Evolutionary conservation across 768 basidiomycete species (phyloP), one percentile per base, ranked within the genome.

Genomic region (Serendipita sp.): DNA sequence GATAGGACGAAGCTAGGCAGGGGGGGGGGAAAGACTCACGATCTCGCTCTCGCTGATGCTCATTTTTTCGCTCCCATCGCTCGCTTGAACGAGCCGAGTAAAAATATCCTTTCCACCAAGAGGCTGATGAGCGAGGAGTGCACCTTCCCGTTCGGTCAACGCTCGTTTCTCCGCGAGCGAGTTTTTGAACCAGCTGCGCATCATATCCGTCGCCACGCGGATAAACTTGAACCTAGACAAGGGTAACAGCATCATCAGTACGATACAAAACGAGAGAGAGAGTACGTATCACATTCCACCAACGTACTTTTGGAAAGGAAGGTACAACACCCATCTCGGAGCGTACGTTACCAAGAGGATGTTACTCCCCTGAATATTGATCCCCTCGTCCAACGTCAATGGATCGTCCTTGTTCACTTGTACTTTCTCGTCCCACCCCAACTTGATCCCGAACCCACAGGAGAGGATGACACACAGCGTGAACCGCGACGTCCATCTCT

Each of bases 381-480:
- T 58, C 22, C 22, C 17, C 9, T 58, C 53, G 22, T 58, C 53
- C 17, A 58, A 31, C 22, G 17, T 58, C 22, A 58, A 17, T n/a
- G n/a, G 45, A 48, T 31, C 31, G 22, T 58, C 53, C 17, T 17
- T 24, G 3, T 17, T 33, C 9, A 24, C 30, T 3, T 22, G 31
- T 7, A 17, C 31, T 38, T 63, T 33, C 14, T 77, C 77, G 2
- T 75, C 75, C 77, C 62, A 66, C 4, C 43, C 30, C 42, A 58
- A 64, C 3, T 43, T 24, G 31, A 67, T 30, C 24, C 68, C 68
- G 38, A 68, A 68, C 4, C 67, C 67, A 50, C 64, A 68, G n/a
- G 66, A 56, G 16, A 66, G 58, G 48, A 66, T 68, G 3, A 66
- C 64, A 33, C 66, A 64, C 22, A 67, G 44, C 3, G 66, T 66